Evolutionary conservation across 1,139 yeast species (phyloP), one percentile per base, ranked within the genome.

Genomic region (Yamadazyma buinensis): DNA sequence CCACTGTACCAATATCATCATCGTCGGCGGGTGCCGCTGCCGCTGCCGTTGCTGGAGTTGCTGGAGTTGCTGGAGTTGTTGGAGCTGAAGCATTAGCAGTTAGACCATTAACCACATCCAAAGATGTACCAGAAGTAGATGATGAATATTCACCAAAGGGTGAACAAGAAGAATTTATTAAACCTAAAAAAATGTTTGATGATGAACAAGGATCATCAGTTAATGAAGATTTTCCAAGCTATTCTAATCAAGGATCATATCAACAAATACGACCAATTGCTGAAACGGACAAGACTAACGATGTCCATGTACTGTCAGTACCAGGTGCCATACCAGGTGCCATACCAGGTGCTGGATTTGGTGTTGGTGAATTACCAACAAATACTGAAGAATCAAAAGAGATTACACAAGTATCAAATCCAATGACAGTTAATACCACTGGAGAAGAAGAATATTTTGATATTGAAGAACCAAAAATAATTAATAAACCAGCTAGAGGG

Each of bases 391-490:
- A 8, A 10, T 17, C 12, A 8, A 13, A 7, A 19, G 22, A 17
- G 10, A 20, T 28, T 7, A 28, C 30, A 9, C 19, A 15, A 15
- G 9, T n/a, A 8, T 9, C 22, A 6, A 13, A 5, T 13, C 12
- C 25, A 23, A 17, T 17, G 19, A 17, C 7, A 5, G 7, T 5
- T 5, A 7, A 17, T 17, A 17, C 5, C 7, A 7, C 7, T 30
- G 15, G 28, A 15, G 41, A 37, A n/a, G 69, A 64, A 30, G 68
- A 62, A 8, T 67, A 47, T 45, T 61, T 59, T 42, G 75, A 68
- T 42, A 59, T 67, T 22, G 67, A 55, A 11, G 67, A 61, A 22
- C 70, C 71, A 0, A 59, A 55, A n/a, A 39, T 62, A 26, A 54
- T 60, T 2, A 47, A 54, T 29, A 51, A 57, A 30, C 65, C 67